Evolutionary conservation across 2,329 filamentous ascomycete species (phyloP).

Genomic region (Colletotrichum lentis): DNA sequence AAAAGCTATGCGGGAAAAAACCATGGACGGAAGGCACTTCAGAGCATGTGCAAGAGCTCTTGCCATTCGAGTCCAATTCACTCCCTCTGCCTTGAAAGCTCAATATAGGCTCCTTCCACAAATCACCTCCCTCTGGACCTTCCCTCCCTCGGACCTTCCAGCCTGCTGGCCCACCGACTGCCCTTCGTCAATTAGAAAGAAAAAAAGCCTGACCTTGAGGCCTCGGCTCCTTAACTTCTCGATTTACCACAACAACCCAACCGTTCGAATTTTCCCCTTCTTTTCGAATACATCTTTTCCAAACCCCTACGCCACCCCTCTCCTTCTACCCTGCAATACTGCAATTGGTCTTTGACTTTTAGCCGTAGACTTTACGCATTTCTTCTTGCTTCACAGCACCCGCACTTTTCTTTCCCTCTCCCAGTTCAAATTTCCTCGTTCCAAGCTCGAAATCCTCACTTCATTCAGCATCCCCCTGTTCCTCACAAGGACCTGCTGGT

Average conservation of each 20-base stretch:
- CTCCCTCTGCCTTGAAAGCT: neutral
- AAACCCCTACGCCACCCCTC: neutral
- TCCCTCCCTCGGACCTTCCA: neutral
- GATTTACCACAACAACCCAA: neutral
- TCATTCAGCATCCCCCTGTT: too few species aligned
- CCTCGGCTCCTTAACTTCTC: neutral
- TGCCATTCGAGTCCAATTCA: too few species aligned
- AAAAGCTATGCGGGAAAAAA: neutral
- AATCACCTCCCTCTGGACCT: neutral
- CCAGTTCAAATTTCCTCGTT: neutral
- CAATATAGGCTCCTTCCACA: neutral
- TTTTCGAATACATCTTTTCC: neutral
- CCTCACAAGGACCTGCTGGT: neutral
- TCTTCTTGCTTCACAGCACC: neutral
- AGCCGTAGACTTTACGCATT: neutral
- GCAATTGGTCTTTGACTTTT: neutral
- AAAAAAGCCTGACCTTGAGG: neutral
- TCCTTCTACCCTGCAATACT: neutral
- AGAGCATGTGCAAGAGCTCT: neutral
- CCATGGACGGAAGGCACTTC: neutral
- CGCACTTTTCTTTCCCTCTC: neutral
- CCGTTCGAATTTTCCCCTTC: neutral
- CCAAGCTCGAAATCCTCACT: conserved; percentile 4
- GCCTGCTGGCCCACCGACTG: neutral
- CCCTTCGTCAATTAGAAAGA: too few species aligned